These are phyloP conservation scores for Ophiostoma ips DNA, from an alignment of 2,329 filamentous ascomycete genomes.

Conservation along the genomic window DNA sequence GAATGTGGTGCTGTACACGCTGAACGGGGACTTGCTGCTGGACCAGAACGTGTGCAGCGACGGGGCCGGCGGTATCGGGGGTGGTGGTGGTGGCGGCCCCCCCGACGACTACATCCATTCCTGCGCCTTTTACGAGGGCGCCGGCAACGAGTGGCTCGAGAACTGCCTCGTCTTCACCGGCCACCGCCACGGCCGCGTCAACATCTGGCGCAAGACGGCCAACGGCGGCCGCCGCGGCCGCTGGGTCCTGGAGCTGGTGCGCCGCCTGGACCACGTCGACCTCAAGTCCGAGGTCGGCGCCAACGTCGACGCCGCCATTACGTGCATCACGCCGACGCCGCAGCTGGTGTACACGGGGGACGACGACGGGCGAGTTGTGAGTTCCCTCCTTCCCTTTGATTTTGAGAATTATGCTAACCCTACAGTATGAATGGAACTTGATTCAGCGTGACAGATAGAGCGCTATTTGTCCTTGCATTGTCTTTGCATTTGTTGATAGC, in stretches of 20 bases:
- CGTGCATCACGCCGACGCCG: conserved; percentile 71
- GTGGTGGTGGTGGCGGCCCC: too few species aligned
- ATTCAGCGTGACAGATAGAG: conserved; percentile 38
- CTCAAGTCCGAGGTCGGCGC: conserved; percentile 43
- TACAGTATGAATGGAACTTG: conserved; percentile 51
- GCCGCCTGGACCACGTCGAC: conserved; percentile 70
- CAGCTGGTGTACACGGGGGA: conserved; percentile 85
- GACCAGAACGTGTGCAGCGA: conserved; percentile 60
- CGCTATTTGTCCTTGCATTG: not conserved
- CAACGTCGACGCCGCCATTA: conserved; percentile 57
- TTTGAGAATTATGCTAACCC: conserved; percentile 4
- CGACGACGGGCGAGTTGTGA: conserved; percentile 79
- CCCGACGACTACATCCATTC: conserved; percentile 65
- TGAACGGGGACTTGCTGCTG: conserved; percentile 74
- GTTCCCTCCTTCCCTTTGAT: conserved; percentile 21
- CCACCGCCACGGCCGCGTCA: conserved; percentile 70
- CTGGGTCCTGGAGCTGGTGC: conserved; percentile 67
- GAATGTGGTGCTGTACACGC: conserved; percentile 63
- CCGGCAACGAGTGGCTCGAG: conserved; percentile 82
- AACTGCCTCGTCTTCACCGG: conserved; percentile 79
- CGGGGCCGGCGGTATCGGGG: too few species aligned
- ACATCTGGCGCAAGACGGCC: conserved; percentile 49
- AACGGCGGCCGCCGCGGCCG: conserved; percentile 40
- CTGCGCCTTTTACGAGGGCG: conserved; percentile 86
- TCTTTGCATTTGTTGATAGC: too few species aligned